These are phyloP conservation scores for Camelina hispida DNA, from an alignment of 345 rosid species.

Conservation along the genomic window DNA sequence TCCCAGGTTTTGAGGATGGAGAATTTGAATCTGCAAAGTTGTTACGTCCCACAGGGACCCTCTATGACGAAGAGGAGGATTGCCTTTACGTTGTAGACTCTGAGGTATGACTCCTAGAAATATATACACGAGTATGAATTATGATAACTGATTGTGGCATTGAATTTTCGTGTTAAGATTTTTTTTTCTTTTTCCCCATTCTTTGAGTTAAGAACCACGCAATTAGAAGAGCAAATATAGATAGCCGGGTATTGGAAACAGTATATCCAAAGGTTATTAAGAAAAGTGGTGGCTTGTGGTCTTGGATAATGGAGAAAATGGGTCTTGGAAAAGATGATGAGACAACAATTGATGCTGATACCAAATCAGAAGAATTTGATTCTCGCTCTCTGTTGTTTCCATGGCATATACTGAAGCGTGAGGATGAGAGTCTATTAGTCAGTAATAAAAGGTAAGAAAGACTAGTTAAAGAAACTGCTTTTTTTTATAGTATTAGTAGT, in stretches of 20 bases:
- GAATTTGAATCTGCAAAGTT: conserved; percentile 88
- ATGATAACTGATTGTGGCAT: conserved; percentile 12
- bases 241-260: conserved; percentile 82
- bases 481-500: not conserved
- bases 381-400: conserved; percentile 62
- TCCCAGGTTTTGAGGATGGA: conserved; percentile 98
- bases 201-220: conserved; percentile 74
- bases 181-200: conserved; percentile 21
- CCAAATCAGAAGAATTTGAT: conserved; percentile 58
- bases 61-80: conserved; percentile 68
- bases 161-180: conserved; percentile 12
- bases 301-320: conserved; percentile 67
- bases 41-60: conserved; percentile 76
- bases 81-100: conserved; percentile 89
- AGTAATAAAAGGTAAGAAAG: conserved; percentile 64
- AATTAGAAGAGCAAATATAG: conserved; percentile 85
- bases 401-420: conserved; percentile 82
- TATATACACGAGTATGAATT: conserved; percentile 11
- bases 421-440: conserved; percentile 54
- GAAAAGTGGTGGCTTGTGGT: conserved; percentile 62
- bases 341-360: conserved; percentile 42
- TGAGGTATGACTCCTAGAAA: conserved; percentile 61
- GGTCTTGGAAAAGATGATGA: conserved; percentile 58
- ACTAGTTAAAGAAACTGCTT: conserved; percentile 12
- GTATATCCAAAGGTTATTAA: conserved; percentile 63